phyloP scores from a whole-genome alignment of 1,139 yeast genomes.

The Arxiozyma bovina region DNA sequence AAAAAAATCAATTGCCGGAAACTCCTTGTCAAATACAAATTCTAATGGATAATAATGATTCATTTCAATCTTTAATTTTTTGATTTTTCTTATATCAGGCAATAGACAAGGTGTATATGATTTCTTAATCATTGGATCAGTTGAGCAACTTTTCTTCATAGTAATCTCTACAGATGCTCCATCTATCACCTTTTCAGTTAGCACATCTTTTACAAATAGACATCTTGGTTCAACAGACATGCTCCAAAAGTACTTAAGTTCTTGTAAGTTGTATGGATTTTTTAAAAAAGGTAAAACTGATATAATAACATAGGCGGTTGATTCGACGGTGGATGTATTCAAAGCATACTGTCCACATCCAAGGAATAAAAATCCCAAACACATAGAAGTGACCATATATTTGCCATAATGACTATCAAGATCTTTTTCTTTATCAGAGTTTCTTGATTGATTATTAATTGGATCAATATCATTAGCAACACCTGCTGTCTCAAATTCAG shows the following conservation, averaged over 20 bases:
- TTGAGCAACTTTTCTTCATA: conserved; percentile 39
- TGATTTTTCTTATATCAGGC: conserved; percentile 49
- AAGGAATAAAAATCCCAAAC: conserved; percentile 77
- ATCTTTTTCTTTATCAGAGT: conserved; percentile 8
- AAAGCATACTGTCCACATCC: conserved; percentile 93
- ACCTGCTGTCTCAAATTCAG: conserved; percentile 6
- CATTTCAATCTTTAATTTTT: conserved; percentile 18
- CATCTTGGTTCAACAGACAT: conserved; percentile 77
- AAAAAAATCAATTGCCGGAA: conserved; percentile 20
- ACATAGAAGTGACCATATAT: conserved; percentile 71
- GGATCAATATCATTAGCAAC: conserved; percentile 11
- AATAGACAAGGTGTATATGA: conserved; percentile 55
- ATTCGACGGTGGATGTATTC: conserved; percentile 36
- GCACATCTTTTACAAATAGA: conserved; percentile 62
- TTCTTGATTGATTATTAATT: conserved; percentile 2
- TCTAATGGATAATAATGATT: conserved; percentile 26
- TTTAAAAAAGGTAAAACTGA: conserved; percentile 68
- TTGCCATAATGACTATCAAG: conserved; percentile 47
- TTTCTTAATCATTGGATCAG: conserved; percentile 32
- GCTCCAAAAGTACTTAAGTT: conserved; percentile 87
- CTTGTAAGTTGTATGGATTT: conserved; percentile 78
- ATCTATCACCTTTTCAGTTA: conserved; percentile 43
- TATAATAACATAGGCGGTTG: conserved; percentile 45
- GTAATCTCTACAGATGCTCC: conserved; percentile 35
- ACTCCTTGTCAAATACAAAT: conserved; percentile 17